A percentile compares a stretch with the other conserved stretches of the same genome.
phyloP scores from a whole-genome alignment of 2,329 filamentous ascomycete genomes.

The Monosporascus sp. region DNA sequence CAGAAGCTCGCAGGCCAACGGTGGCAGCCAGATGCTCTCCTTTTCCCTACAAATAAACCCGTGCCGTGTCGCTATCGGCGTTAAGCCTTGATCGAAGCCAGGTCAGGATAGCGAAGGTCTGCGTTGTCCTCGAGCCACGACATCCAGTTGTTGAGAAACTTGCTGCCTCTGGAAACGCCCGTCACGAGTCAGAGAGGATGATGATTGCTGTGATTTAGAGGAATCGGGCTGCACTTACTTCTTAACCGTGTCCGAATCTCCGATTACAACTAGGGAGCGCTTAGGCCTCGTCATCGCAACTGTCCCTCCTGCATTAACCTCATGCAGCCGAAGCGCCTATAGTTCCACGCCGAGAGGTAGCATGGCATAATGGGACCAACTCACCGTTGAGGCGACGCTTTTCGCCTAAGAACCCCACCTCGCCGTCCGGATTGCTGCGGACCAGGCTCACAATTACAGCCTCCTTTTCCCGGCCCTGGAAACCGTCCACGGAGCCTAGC shows the following conservation, averaged over 20 bases:
- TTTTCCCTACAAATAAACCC: not conserved
- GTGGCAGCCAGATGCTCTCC: not conserved
- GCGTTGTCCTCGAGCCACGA: constrained; percentile 81
- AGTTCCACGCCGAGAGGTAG: not conserved
- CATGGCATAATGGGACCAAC: constrained; percentile 21
- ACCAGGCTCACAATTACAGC: constrained; percentile 92
- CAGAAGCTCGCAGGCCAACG: no score
- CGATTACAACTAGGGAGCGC: constrained; percentile 83
- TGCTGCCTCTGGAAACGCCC: constrained; percentile 55
- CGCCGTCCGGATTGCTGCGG: constrained; percentile 76
- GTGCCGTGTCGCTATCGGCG: not conserved
- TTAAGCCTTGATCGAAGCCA: constrained; percentile 28
- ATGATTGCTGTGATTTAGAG: no score
- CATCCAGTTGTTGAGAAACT: constrained; percentile 89
- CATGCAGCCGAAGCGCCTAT: constrained; percentile 5
- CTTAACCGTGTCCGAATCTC: constrained; percentile 89
- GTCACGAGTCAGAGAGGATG: constrained; percentile 8
- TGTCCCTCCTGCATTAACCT: constrained; percentile 34
- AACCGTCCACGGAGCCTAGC: constrained; percentile 94
- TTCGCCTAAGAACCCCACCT: constrained; percentile 91
- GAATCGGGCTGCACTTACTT: constrained; percentile 53
- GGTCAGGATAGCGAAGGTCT: constrained; percentile 82
- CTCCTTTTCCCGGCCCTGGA: constrained; percentile 96
- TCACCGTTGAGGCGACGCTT: constrained; percentile 87
- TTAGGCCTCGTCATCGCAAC: constrained; percentile 96